These are phyloP conservation scores for Solanum ossicruentum DNA, from an alignment of 257 asterid genomes.

Conservation along the genomic window DNA sequence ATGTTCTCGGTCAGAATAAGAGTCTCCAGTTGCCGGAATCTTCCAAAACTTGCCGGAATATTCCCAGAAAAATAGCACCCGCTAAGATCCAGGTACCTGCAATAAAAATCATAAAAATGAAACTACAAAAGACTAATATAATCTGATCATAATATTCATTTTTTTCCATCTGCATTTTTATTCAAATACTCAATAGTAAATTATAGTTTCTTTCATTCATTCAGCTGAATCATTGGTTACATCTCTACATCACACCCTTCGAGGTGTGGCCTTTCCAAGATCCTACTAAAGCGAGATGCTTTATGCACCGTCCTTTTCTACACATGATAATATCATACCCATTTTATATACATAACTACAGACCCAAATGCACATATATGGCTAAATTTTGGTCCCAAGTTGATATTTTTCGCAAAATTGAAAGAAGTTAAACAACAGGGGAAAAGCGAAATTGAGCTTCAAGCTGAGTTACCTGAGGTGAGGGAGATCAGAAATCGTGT, in stretches of 20 bases:
- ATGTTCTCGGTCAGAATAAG: conserved; percentile 39
- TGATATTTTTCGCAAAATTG: neutral
- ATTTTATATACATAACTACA: neutral
- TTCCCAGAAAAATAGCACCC: conserved; percentile 47
- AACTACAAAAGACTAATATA: neutral
- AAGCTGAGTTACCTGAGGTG: conserved; percentile 43
- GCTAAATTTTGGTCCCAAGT: neutral
- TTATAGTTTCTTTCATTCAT: neutral
- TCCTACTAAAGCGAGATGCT: neutral
- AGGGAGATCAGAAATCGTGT: conserved; percentile 42
- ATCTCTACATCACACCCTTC: no score
- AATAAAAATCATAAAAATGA: neutral
- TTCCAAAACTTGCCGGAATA: conserved; percentile 54
- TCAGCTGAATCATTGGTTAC: no score
- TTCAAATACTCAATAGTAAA: neutral
- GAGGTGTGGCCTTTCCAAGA: no score
- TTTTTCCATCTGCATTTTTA: neutral
- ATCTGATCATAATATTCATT: neutral
- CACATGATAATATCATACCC: neutral
- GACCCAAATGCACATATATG: neutral
- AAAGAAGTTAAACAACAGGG: neutral
- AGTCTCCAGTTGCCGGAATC: conserved; percentile 39
- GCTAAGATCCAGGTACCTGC: conserved; percentile 45
- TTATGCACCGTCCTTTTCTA: neutral
- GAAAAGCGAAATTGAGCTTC: neutral